phyloP scores from a whole-genome alignment of 1,284 basidiomycete genomes.

The Ganoderma lucidum region DNA sequence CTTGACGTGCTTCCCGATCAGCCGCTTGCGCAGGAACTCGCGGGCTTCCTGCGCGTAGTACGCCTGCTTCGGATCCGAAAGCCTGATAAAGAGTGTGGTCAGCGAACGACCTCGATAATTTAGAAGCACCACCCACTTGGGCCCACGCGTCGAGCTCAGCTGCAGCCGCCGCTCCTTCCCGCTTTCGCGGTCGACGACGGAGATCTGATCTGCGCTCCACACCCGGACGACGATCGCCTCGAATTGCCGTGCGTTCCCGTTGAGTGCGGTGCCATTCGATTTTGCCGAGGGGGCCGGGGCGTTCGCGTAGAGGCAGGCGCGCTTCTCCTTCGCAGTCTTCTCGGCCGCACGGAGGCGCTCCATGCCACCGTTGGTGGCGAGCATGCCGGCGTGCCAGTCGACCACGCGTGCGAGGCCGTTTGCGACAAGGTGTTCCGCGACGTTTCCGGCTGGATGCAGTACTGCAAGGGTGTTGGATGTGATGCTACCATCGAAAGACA shows the following conservation, averaged over 20 bases:
- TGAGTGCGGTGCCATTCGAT: conserved; percentile 51
- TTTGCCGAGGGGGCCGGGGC: conserved; percentile 50
- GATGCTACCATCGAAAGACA: not conserved
- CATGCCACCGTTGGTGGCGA: conserved; percentile 83
- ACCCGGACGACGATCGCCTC: conserved; percentile 89
- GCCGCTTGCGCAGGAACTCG: conserved; percentile 89
- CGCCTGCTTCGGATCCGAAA: conserved; percentile 88
- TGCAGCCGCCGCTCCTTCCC: conserved; percentile 87
- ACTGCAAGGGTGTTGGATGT: conserved; percentile 51
- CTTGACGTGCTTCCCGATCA: conserved; percentile 92
- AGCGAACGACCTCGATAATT: not conserved
- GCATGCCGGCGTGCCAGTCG: conserved; percentile 98
- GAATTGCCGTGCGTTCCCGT: conserved; percentile 64
- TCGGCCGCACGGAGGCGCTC: conserved; percentile 89
- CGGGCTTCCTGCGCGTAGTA: conserved; percentile 92
- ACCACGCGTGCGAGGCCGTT: conserved; percentile 92
- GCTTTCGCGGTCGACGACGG: conserved; percentile 78
- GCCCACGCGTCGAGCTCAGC: conserved; percentile 89
- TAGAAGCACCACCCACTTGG: conserved; percentile 65
- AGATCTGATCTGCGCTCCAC: conserved; percentile 94
- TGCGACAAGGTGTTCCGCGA: conserved; percentile 89
- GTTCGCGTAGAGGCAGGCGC: conserved; percentile 81
- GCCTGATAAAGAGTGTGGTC: conserved; percentile 48
- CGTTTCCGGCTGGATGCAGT: conserved; percentile 92
- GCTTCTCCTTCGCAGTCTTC: conserved; percentile 85